Evolutionary conservation across 2,329 filamentous ascomycete genomes (phyloP).

Genomic region (Lithohypha guttulata): DNA sequence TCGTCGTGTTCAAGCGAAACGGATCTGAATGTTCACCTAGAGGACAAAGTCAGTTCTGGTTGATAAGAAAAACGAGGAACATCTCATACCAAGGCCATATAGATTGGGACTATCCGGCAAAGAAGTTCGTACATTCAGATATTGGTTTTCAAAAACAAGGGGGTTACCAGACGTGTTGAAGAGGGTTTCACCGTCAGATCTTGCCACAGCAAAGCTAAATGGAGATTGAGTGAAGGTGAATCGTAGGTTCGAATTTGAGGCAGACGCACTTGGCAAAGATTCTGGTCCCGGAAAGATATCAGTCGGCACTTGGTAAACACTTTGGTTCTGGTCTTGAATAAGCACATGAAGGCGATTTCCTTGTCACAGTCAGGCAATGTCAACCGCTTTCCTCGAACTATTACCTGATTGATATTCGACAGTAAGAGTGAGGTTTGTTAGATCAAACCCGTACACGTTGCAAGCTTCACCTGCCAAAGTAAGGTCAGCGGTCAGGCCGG

Average conservation of each 20-base stretch:
- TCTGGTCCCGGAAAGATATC: constrained; percentile 54
- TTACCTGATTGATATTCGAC: constrained; percentile 53
- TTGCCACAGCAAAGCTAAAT: constrained; percentile 55
- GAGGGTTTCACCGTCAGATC: constrained; percentile 32
- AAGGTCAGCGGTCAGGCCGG: constrained; percentile 57
- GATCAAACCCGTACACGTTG: constrained; percentile 49
- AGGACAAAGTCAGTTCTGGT: too few species aligned
- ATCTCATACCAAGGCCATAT: constrained; percentile 68
- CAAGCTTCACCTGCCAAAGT: constrained; percentile 56
- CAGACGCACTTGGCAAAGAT: constrained; percentile 35
- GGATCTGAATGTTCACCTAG: constrained; percentile 68
- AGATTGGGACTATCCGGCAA: constrained; percentile 59
- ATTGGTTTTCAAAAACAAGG: constrained; percentile 69
- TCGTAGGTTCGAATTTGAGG: constrained; percentile 25
- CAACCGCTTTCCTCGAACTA: not conserved
- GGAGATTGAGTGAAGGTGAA: constrained; percentile 47
- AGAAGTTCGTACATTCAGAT: constrained; percentile 59
- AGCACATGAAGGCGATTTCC: constrained; percentile 62
- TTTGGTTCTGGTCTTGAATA: constrained; percentile 58
- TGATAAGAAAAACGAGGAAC: constrained; percentile 55
- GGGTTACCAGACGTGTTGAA: constrained; percentile 59
- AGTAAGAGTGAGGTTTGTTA: constrained; percentile 44
- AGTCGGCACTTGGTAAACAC: constrained; percentile 65
- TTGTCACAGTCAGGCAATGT: constrained; percentile 22
- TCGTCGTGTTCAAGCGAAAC: constrained; percentile 55